Base-by-base conservation (phyloP, 352 stramenopile genomes). In the Blastocystis sp. region DNA sequence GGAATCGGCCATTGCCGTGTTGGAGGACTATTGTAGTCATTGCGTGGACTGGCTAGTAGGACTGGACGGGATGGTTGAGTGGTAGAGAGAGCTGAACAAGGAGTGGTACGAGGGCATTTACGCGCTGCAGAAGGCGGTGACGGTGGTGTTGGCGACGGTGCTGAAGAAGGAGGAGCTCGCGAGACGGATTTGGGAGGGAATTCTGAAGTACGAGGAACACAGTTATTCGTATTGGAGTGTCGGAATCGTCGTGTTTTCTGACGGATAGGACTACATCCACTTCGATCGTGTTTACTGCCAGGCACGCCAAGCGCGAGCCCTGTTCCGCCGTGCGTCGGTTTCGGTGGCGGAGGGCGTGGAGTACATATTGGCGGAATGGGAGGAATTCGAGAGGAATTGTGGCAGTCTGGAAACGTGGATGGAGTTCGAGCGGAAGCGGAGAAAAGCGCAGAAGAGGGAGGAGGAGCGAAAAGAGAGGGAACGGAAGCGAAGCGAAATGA, bases 61-160 rank as follows among this genome's bases (percentile, higher is more conserved):
- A 10, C 10, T 45, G 4, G 35, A 3, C 21, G 33, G 31, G 12
- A 26, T 6, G n/a, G 33, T 2, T 51, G 29, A 67, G 26, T 19
- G 26, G 21, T 63, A 85, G 74, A 10, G 74, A 37, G 55, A 66
- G 26, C 50, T 85, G 51, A 67, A 85, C 29, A 67, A 69, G 13
- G 74, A 85, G 21, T 85, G 74, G 74, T 85, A 85, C 61, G 74
- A 85, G 13, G 74, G 74, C 19, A 85, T 85, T 31, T 85, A 67
- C 61, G 50, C 59, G 74, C 51, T 85, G 33, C 74, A 85, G 74
- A 66, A 67, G 19, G 74, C 74, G 24, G 74, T 85, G 33, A 67
- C 6, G 6, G 31, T 41, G 21, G 74, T 85, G 10, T 69, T 69
- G 24, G 50, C 51, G 1, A 21, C 41, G 3, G 19, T 69, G 33